Evolutionary conservation across 768 basidiomycete species (phyloP).

Genomic region (Leccinum longicurvipes): DNA sequence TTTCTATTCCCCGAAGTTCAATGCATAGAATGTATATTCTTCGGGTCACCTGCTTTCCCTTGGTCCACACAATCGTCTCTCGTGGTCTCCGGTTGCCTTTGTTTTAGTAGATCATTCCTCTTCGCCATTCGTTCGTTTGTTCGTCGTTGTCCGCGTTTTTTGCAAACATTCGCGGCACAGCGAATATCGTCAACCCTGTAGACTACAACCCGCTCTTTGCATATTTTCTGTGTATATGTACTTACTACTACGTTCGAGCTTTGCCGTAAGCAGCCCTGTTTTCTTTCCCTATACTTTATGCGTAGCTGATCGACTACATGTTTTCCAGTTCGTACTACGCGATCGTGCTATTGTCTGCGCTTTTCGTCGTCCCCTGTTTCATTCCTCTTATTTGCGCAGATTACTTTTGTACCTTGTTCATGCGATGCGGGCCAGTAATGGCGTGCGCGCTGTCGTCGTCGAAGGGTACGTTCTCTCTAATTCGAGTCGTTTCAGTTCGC

Average conservation of each 20-base stretch:
- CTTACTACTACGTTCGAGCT: conserved; percentile 6
- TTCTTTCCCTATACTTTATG: conserved; percentile 17
- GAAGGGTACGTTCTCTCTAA: not conserved
- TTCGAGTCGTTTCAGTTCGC: not conserved
- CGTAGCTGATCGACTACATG: conserved; percentile 16
- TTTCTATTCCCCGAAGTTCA: conserved; percentile 2
- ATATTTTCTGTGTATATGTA: conserved; percentile 33
- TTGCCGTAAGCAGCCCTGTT: not conserved
- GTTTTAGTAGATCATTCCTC: conserved; percentile 27
- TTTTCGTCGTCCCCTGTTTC: conserved; percentile 7
- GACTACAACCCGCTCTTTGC: conserved; percentile 20
- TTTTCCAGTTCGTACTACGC: conserved; percentile 5
- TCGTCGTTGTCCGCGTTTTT: conserved; percentile 1
- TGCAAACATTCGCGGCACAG: conserved; percentile 7
- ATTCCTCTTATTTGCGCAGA: not conserved
- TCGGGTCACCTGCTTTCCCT: conserved; percentile 13
- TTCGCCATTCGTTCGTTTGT: conserved; percentile 5
- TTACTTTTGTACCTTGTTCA: not conserved
- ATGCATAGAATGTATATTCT: conserved; percentile 28
- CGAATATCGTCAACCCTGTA: conserved; percentile 22
- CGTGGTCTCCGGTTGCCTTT: conserved; percentile 13
- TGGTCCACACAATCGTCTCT: conserved; percentile 12
- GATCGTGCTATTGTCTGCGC: conserved; percentile 7
- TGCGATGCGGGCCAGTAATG: not conserved
- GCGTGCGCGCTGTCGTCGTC: not conserved